Evolutionary conservation across 306 rosid genomes (phyloP).

Genomic region (Gastrolobium bilobum): DNA sequence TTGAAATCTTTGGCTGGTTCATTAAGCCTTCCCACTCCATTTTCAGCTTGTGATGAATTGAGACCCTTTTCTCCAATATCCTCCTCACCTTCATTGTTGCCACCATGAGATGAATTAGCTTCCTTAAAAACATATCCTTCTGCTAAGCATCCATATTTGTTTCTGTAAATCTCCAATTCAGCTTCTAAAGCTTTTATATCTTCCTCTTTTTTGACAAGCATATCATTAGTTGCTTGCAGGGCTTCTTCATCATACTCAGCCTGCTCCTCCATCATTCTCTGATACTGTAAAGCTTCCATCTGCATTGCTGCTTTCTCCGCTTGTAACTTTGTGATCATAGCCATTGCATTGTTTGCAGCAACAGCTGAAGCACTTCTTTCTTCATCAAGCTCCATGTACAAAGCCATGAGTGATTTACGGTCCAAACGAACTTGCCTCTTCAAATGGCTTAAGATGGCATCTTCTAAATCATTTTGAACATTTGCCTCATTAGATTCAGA

Average conservation of each 20-base stretch:
- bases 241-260: slow-evolving; percentile 96
- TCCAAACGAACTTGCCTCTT: slow-evolving; percentile 81
- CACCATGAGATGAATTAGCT: slow-evolving; percentile 30
- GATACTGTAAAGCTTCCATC: slow-evolving; percentile 97
- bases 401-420: slow-evolving; percentile 78
- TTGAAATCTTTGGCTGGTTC: slow-evolving; percentile 57
- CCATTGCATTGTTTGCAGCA: slow-evolving; percentile 99
- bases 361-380: slow-evolving; percentile 95
- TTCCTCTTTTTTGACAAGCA: slow-evolving; percentile 80
- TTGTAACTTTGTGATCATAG: slow-evolving; percentile 95
- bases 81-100: slow-evolving; percentile 47
- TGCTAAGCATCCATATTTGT: slow-evolving; percentile 62
- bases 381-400: slow-evolving; percentile 95
- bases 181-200: slow-evolving; percentile 67
- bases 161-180: slow-evolving; percentile 73
- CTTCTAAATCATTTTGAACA: slow-evolving; percentile 54
- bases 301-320: slow-evolving; percentile 94
- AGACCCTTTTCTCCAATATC: slow-evolving; percentile 44
- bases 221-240: slow-evolving; percentile 71
- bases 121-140: slow-evolving; percentile 54
- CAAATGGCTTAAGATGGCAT: slow-evolving; percentile 62
- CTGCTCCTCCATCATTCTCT: slow-evolving; percentile 99
- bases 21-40: slow-evolving; percentile 44
- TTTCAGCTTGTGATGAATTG: slow-evolving; percentile 45
- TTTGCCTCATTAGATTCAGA: slow-evolving; percentile 59